These are phyloP conservation scores for Entomortierella beljakovae DNA, from an alignment of 192 early-diverging fungal genomes.

Conservation along the genomic window DNA sequence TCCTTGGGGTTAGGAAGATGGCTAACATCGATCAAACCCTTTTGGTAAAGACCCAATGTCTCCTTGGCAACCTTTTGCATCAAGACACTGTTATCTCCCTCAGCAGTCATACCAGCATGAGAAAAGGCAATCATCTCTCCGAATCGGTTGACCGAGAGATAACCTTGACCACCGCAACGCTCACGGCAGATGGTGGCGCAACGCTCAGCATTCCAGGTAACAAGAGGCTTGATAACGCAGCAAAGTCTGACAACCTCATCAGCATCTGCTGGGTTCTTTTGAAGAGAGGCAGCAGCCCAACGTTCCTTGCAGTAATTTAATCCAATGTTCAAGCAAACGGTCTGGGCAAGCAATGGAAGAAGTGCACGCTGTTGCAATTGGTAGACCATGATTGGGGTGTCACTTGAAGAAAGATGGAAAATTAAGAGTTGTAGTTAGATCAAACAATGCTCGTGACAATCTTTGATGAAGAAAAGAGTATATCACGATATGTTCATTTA, in stretches of 20 bases:
- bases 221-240: slow-evolving; percentile 83
- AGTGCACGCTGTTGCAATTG: slow-evolving; percentile 83
- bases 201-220: slow-evolving; percentile 80
- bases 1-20: slow-evolving; percentile 51
- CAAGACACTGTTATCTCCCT: slow-evolving; percentile 82
- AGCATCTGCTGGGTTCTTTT: slow-evolving; percentile 59
- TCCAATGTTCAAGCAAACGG: slow-evolving; percentile 79
- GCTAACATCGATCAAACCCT: slow-evolving; percentile 5
- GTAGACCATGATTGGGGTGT: slow-evolving; percentile 80
- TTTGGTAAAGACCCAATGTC: slow-evolving; percentile 66
- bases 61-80: slow-evolving; percentile 87
- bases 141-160: slow-evolving; percentile 74
- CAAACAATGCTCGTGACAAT: too few relatives aligned
- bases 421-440: too few relatives aligned
- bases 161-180: slow-evolving; percentile 82
- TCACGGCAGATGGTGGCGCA: slow-evolving; percentile 77
- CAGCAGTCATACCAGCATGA: slow-evolving; percentile 84
- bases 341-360: slow-evolving; percentile 72
- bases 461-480: neutral
- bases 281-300: slow-evolving; percentile 61
- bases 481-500: neutral
- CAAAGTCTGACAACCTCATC: slow-evolving; percentile 75
- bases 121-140: slow-evolving; percentile 75
- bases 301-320: slow-evolving; percentile 79
- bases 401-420: slow-evolving; percentile 27